phyloP scores from a whole-genome alignment of 192 early-diverging fungal genomes.

The Anaeromyces robustus region DNA sequence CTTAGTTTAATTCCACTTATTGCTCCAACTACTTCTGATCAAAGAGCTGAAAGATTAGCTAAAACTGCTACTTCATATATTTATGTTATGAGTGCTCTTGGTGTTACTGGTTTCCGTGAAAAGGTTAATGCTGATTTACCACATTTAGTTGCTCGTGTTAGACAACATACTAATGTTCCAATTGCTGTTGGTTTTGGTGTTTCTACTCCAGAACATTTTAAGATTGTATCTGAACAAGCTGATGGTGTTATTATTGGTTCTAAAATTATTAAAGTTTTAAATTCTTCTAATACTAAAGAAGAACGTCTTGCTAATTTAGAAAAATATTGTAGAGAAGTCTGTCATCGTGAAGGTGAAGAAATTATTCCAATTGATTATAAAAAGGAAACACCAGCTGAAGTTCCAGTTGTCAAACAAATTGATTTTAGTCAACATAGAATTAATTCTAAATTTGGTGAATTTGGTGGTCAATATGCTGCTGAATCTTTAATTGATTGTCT shows the following conservation, averaged over 20 bases:
- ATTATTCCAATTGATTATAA: slow-evolving; percentile 5
- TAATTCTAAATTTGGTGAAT: slow-evolving; percentile 75
- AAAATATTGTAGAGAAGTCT: slow-evolving; percentile 37
- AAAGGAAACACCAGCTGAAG: slow-evolving; percentile 9
- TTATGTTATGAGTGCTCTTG: slow-evolving; percentile 85
- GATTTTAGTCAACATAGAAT: slow-evolving; percentile 26
- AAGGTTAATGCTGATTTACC: slow-evolving; percentile 53
- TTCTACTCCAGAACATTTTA: slow-evolving; percentile 73
- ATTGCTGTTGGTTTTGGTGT: slow-evolving; percentile 98
- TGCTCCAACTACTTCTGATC: slow-evolving; percentile 81
- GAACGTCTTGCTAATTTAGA: slow-evolving; percentile 22
- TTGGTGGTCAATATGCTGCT: slow-evolving; percentile 94
- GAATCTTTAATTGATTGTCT: slow-evolving; percentile 95
- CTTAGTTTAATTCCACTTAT: slow-evolving; percentile 80
- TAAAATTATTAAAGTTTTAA: slow-evolving; percentile 70
- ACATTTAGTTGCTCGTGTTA: slow-evolving; percentile 56
- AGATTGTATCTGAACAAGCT: slow-evolving; percentile 62
- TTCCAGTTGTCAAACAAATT: neutral
- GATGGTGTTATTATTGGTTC: slow-evolving; percentile 96
- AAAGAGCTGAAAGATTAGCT: slow-evolving; percentile 61
- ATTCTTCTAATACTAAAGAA: slow-evolving; percentile 25
- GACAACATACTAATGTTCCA: slow-evolving; percentile 59
- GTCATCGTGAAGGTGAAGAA: slow-evolving; percentile 14
- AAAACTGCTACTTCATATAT: slow-evolving; percentile 82
- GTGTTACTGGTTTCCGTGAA: slow-evolving; percentile 76